Conservation (phyloP, 139 green algal species). For the Chlamydomonas sphaeroides region DNA sequence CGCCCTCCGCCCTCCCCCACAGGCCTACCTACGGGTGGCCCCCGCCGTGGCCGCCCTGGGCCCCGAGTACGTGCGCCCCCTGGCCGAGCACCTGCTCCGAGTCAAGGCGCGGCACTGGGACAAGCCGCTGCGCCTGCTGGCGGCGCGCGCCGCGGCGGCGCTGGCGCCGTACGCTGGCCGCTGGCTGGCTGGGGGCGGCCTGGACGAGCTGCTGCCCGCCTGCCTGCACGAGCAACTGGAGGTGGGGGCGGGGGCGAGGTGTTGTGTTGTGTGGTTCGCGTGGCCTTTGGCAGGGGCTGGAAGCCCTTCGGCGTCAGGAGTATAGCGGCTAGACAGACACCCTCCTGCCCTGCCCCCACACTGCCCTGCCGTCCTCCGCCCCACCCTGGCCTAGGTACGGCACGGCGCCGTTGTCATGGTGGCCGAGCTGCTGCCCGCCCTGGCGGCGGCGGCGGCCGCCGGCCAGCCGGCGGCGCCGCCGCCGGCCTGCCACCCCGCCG, state of each 20-base stretch:
- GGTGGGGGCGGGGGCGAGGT: background rate
- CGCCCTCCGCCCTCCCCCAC: background rate
- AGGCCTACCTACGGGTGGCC: conserved; percentile 77
- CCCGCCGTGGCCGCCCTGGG: conserved; percentile 64
- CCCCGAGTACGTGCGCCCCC: conserved; percentile 66
- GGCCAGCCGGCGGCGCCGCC: too few species aligned
- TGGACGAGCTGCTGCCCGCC: conserved; percentile 66
- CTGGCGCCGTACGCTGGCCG: conserved; percentile 65
- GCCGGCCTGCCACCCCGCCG: too few species aligned
- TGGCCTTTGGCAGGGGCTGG: too few species aligned
- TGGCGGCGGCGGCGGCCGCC: conserved; percentile 5
- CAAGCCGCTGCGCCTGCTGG: conserved; percentile 77
- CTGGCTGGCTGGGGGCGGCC: conserved; percentile 42
- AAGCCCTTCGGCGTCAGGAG: too few species aligned
- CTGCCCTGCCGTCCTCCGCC: background rate
- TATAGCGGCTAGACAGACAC: background rate
- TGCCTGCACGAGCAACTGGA: conserved; percentile 54
- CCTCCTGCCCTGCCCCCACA: background rate
- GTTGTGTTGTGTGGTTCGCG: too few species aligned
- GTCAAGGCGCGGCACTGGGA: conserved; percentile 95
- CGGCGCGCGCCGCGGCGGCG: conserved; percentile 76
- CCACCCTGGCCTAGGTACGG: conserved; percentile 68
- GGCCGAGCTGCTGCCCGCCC: conserved; percentile 77
- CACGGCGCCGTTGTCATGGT: conserved; percentile 87
- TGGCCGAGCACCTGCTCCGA: conserved; percentile 84